Evolutionary conservation across 176 grass and related monocot species (phyloP), one percentile per base, ranked within the genome.

Genomic region (Aegilops umbellulata): DNA sequence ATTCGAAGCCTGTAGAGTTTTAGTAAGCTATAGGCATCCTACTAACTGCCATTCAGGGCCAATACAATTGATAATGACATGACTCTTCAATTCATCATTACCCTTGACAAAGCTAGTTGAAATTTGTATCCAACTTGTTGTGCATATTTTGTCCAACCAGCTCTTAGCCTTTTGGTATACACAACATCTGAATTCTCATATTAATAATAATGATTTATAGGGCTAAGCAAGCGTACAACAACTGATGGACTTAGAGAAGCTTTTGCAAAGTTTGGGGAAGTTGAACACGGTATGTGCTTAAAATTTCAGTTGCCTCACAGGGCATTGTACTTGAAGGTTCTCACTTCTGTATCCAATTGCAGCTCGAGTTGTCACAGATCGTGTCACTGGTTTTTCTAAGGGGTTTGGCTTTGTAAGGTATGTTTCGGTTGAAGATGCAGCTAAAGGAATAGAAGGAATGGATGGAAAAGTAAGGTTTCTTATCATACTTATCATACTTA

Each of bases 331-430:
- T 69, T 67, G 13, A 65, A 81, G 19, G 72, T 85, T 87, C 27
- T 61, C 63, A 85, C 8, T 82, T 46, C 13, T 82, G 5, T 95
- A 64, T 58, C 42, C 23, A 35, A 84, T 75, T 63, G 61, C 90
- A 98, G 97, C 97, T 84, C 91, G 82, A 84, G 97, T 98, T 91
- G 84, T 95, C 75, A 85, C 90, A 34, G 97, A 98, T 57, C 92
- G 84, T 74, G 73, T 91, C 61, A 91, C 71, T 36, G 92, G 92
- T 69, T 95, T 94, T 83, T 95, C 97, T 12, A 98, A 89, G 86
- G 97, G 97, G 44, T 95, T 94, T 86, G 97, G 97, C 58, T 98
- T 98, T 86, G 90, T 98, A 64, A 85, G 86, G 39, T 98, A 98
- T 82, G 82, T 85, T 74, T 80, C 90, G 4, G 31, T 88, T 44